A percentile compares a stretch with the other conserved stretches of the same genome.
Conservation (phyloP, 306 rosid species). For the Ochetophila trinervis region DNA sequence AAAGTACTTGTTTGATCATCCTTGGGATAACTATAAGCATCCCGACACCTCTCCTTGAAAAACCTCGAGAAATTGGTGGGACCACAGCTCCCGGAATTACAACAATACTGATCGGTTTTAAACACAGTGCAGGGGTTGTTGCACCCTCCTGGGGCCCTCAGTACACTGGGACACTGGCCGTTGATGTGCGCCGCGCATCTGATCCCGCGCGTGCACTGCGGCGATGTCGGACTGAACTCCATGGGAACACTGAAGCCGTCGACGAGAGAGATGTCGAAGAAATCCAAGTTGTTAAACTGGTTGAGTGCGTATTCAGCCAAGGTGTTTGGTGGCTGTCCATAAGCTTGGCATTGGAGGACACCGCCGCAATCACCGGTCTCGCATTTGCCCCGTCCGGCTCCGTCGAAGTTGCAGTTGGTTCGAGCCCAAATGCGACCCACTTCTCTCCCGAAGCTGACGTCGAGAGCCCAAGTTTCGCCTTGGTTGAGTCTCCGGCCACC, state of each 20-base stretch:
- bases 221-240: slow-evolving; percentile 28
- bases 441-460: slow-evolving; percentile 7
- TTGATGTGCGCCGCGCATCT: slow-evolving; percentile 25
- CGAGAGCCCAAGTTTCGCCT: slow-evolving; percentile 17
- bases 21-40: slow-evolving; percentile 40
- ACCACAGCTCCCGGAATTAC: slow-evolving; percentile 23
- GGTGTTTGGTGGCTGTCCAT: slow-evolving; percentile 32
- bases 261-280: no score
- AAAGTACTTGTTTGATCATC: slow-evolving; percentile 29
- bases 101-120: slow-evolving; percentile 28
- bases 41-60: slow-evolving; percentile 26
- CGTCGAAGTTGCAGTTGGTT: slow-evolving; percentile 20
- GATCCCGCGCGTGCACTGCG: slow-evolving; percentile 7
- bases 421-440: slow-evolving; percentile 26
- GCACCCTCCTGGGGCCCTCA: slow-evolving; percentile 23
- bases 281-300: slow-evolving; percentile 19
- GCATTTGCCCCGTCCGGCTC: slow-evolving; percentile 21
- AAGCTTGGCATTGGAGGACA: slow-evolving; percentile 14
- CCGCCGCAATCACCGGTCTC: slow-evolving; percentile 32
- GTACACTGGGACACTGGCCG: slow-evolving; percentile 23
- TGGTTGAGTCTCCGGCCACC: slow-evolving; percentile 18
- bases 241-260: slow-evolving; percentile 36
- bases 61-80: slow-evolving; percentile 26
- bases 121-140: slow-evolving; percentile 38
- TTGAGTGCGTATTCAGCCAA: slow-evolving; percentile 33